Evolutionary conservation across 2,329 filamentous ascomycete genomes (phyloP), one percentile per base, ranked within the genome.

Genomic region (Alternaria sp.): DNA sequence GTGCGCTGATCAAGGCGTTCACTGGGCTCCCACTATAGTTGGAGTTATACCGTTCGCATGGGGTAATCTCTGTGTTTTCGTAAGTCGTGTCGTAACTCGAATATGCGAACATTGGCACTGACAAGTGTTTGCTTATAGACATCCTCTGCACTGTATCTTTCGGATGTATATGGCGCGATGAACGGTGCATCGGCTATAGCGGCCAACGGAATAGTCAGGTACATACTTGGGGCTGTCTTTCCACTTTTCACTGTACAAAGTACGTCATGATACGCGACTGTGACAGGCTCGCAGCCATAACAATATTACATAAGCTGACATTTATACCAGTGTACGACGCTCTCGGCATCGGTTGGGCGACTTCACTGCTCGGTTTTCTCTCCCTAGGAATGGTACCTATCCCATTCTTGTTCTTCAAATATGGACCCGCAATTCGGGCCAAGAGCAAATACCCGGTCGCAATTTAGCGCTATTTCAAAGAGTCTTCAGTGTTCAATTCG

Each of bases 11-110:
- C 58, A 64, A 1, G 78, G 77, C 7, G 70, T 84, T 1, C 80
- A 81, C 4, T 88, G 86, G 84, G 82, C 81, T 0, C 36, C 54
- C 2, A 81, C 81, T 22, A 82, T 83, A 0, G 72, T 84, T 0
- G 83, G 85, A 4, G 84, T 86, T 7, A 77, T 87, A 3, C 79
- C 84, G 0, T 89, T 89, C 67, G 85, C 85, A 0, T 87, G 84
- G 81, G 87, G 87, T 1, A 88, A 88, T 65, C 73, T 89, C 1
- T 86, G 82, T 60, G 78, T 89, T 2, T 89, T 89, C 65, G 81
- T 88, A 80, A 81, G 75, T 74, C 24, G 14, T n/a, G 5, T 14
- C 22, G 6, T 7, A 9, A n/a, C n/a, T 34, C 9, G 24, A n/a
- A 5, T 20, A 7, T 7, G 20, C 14, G 11, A 26, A 11, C 12